phyloP scores from a whole-genome alignment of 345 rosid genomes.

The Brassica carinata region DNA sequence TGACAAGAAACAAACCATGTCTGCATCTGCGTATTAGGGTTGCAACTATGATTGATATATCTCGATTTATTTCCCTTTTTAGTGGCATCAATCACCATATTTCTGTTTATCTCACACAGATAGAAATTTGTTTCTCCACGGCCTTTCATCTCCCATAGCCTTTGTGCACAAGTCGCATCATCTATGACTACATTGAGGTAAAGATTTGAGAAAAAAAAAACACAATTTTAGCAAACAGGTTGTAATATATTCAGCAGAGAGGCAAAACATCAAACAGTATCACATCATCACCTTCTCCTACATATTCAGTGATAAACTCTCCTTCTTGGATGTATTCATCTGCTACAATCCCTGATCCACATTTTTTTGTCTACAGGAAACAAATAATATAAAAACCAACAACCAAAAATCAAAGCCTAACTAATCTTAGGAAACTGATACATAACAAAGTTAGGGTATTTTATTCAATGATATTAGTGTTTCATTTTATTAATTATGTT shows the following conservation, averaged over 20 bases:
- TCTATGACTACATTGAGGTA: conserved; percentile 69
- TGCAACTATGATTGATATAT: conserved; percentile 97
- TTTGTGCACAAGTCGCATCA: conserved; percentile 95
- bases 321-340: conserved; percentile 85
- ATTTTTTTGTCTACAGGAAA: conserved; percentile 88
- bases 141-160: conserved; percentile 97
- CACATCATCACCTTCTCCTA: conserved; percentile 79
- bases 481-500: not conserved
- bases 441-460: not conserved
- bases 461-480: not conserved
- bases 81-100: conserved; percentile 98
- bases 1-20: conserved; percentile 62
- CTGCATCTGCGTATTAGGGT: conserved; percentile 98
- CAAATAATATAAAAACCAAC: conserved; percentile 35
- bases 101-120: conserved; percentile 90
- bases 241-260: conserved; percentile 13
- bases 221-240: conserved; percentile 6
- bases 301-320: conserved; percentile 95
- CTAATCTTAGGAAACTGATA: not conserved
- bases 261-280: conserved; percentile 24
- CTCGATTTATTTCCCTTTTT: conserved; percentile 97
- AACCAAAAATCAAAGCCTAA: not conserved
- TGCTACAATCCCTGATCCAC: conserved; percentile 90
- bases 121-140: conserved; percentile 93
- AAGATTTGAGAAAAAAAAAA: not conserved